These are phyloP conservation scores for Ganoderma sinense DNA, from an alignment of 1,284 basidiomycete species.

Conservation along the genomic window DNA sequence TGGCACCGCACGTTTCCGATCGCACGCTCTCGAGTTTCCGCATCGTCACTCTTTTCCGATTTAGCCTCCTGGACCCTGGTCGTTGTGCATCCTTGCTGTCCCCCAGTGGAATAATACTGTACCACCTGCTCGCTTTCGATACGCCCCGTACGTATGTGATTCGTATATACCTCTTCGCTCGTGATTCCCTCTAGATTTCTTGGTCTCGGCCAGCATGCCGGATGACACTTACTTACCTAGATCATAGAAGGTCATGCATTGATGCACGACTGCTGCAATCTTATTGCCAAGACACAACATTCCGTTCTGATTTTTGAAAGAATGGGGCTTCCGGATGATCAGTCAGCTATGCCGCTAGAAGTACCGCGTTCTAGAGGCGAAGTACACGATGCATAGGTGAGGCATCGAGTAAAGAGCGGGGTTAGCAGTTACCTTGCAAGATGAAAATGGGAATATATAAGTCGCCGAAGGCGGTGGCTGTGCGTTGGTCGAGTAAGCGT, in stretches of 20 bases:
- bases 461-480: not conserved
- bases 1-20: not conserved
- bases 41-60: not conserved
- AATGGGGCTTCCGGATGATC: too few species aligned
- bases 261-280: too few species aligned
- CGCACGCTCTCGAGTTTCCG: not conserved
- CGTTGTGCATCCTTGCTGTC: not conserved
- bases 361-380: too few species aligned
- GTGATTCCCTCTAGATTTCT: not conserved
- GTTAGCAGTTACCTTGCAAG: not conserved
- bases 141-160: not conserved
- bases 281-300: too few species aligned
- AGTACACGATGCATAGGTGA: not conserved
- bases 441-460: not conserved
- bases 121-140: not conserved
- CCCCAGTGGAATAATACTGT: not conserved
- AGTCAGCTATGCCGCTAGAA: too few species aligned
- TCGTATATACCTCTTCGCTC: not conserved
- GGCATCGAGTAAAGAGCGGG: not conserved
- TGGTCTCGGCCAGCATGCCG: not conserved
- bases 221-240: too few species aligned
- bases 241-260: too few species aligned
- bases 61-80: not conserved
- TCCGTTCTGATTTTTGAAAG: too few species aligned
- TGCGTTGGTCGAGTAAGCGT: not conserved